phyloP scores from a whole-genome alignment of 2,329 filamentous ascomycete genomes.

The Diaporthe batatas region DNA sequence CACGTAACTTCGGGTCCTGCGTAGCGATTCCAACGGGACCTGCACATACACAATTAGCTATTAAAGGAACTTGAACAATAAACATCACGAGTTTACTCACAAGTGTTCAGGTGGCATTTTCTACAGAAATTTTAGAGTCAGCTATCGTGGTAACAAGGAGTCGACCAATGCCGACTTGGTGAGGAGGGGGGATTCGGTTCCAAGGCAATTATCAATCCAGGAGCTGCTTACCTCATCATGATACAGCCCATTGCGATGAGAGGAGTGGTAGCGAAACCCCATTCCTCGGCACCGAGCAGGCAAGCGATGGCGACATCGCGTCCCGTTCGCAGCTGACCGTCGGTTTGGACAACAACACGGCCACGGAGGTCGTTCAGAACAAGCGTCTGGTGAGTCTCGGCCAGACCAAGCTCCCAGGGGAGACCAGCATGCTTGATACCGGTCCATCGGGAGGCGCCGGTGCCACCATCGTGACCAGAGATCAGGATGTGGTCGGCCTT shows the following conservation, averaged over 20 bases:
- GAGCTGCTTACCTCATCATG: conserved; percentile 76
- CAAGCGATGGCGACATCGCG: conserved; percentile 95
- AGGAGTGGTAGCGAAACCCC: conserved; percentile 94
- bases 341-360: conserved; percentile 95
- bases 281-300: conserved; percentile 96
- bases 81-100: too few species aligned
- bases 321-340: conserved; percentile 92
- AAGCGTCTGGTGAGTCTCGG: conserved; percentile 95
- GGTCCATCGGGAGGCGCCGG: conserved; percentile 96
- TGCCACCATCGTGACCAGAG: conserved; percentile 96
- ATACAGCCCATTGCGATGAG: conserved; percentile 97
- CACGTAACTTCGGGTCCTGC: conserved; percentile 91
- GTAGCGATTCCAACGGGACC: conserved; percentile 96
- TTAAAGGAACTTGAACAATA: background rate
- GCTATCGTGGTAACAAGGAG: background rate
- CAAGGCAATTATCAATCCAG: background rate
- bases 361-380: conserved; percentile 96
- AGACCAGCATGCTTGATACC: conserved; percentile 99
- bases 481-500: conserved; percentile 98
- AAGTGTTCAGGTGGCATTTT: too few species aligned
- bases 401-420: conserved; percentile 95
- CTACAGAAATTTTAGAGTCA: background rate
- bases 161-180: background rate
- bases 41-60: background rate
- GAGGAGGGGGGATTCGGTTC: background rate